Evolutionary conservation across 352 stramenopile genomes (phyloP).

Genomic region (Saprolegnia parasitica): DNA sequence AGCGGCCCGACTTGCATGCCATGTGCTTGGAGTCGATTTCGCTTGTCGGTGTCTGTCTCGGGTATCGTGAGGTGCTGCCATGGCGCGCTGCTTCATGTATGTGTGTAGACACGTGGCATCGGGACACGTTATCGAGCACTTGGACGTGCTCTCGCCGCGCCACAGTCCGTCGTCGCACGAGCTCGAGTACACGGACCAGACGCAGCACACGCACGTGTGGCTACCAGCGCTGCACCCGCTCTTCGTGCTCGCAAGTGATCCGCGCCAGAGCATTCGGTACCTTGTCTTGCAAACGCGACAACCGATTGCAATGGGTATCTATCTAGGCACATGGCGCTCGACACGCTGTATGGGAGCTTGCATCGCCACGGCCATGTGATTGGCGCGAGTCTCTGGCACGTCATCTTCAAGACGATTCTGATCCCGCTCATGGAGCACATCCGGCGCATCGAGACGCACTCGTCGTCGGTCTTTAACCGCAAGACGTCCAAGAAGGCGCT

Average conservation of each 20-base stretch:
- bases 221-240: conserved; percentile 10
- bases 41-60: conserved; percentile 12
- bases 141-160: conserved; percentile 18
- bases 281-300: not conserved
- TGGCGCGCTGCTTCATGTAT: not conserved
- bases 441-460: conserved; percentile 5
- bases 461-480: not conserved
- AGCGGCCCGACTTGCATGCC: not conserved
- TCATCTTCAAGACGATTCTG: conserved; percentile 23
- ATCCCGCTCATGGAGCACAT: conserved; percentile 22
- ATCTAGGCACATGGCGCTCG: conserved; percentile 11
- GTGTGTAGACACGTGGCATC: conserved; percentile 19
- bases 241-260: conserved; percentile 1
- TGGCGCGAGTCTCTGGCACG: conserved; percentile 15
- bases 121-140: conserved; percentile 5
- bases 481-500: conserved; percentile 24
- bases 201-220: conserved; percentile 13
- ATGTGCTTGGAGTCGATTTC: conserved; percentile 7
- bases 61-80: not conserved
- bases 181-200: conserved; percentile 11
- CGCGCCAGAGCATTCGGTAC: conserved; percentile 10
- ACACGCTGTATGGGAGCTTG: conserved; percentile 22
- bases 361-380: conserved; percentile 16
- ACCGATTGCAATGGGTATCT: not conserved
- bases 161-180: not conserved